phyloP scores from a whole-genome alignment of 495 filamentous ascomycete species.

The Amorphotheca resinae region DNA sequence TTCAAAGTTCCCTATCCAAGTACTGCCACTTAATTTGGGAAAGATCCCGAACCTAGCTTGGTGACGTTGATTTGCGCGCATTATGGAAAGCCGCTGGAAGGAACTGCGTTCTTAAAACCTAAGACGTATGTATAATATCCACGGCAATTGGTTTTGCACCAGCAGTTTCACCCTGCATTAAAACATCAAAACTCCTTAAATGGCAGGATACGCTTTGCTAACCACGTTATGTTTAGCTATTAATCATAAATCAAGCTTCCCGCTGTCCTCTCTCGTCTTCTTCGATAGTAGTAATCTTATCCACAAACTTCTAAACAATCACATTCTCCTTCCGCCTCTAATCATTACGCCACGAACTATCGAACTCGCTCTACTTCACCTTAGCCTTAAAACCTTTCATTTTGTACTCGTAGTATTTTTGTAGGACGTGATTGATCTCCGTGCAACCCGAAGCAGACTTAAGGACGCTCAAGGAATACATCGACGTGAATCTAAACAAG shows the following conservation, averaged over 20 bases:
- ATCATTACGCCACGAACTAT: not conserved
- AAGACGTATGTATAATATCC: not conserved
- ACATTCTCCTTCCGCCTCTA: not conserved
- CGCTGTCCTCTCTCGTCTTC: too few relatives aligned
- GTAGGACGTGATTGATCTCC: not conserved
- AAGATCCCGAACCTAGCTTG: constrained; percentile 29
- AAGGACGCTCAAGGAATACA: too few relatives aligned
- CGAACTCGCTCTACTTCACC: not conserved
- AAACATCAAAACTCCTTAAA: too few relatives aligned
- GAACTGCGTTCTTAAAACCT: not conserved
- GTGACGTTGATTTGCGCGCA: not conserved
- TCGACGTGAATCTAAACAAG: too few relatives aligned
- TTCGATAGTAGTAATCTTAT: too few relatives aligned
- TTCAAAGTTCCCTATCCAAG: constrained; percentile 70
- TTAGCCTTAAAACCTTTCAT: not conserved
- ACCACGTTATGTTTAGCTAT: too few relatives aligned
- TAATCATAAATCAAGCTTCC: too few relatives aligned
- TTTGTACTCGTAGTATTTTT: not conserved
- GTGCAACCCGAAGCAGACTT: too few relatives aligned
- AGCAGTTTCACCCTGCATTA: not conserved
- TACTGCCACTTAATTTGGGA: constrained; percentile 61
- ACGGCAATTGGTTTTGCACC: not conserved
- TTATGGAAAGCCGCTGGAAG: not conserved
- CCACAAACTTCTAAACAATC: not conserved
- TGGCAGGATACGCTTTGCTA: too few relatives aligned